Base-by-base conservation (phyloP, 2,329 filamentous ascomycete genomes). In the Whalleya microplaca region DNA sequence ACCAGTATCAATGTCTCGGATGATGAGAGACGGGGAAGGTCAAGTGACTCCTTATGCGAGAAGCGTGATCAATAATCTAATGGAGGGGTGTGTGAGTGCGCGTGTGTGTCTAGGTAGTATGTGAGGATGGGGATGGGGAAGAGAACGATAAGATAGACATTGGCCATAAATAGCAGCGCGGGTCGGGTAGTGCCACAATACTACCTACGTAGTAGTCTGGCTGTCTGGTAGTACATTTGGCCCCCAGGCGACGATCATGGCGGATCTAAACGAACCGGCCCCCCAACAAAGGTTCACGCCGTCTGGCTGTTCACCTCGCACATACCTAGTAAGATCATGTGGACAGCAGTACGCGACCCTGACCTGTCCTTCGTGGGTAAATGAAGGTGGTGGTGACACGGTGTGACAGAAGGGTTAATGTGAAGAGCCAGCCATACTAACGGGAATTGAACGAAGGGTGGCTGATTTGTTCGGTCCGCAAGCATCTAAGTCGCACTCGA, bases 11-110 rank as follows among this genome's bases (percentile, higher is more conserved):
- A 45, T 63, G 61, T 59, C 54, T 66, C 52, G 51, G 55, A 49
- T 56, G 48, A 49, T 41, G 55, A 55, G 53, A 49, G 54, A 56
- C 52, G 55, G 53, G 47, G 55, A 53, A 52, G 65, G 67, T 70
- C 68, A 70, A 70, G 59, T 70, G 68, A 70, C 58, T 16, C 21
- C 44, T 40, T 48, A 61, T 62, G 53, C 42, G 59, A 56, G 59
- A 61, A 66, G 57, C 63, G 58, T 68, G 66, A 69, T 61, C 65
- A 64, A 23, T 32, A 41, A 41, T 44, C 21, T 59, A 51, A 46
- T 59, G 53, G 55, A 48, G 48, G 49, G 48, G 45, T 59, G 56
- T 59, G 51, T 60, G 46, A 41, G n/a, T n/a, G n/a, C n/a, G n/a
- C n/a, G n/a, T n/a, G n/a, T n/a, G n/a, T n/a, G n/a, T n/a, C n/a